phyloP scores from a whole-genome alignment of 2,329 filamentous ascomycete genomes.

The Pseudopyricularia javanii region DNA sequence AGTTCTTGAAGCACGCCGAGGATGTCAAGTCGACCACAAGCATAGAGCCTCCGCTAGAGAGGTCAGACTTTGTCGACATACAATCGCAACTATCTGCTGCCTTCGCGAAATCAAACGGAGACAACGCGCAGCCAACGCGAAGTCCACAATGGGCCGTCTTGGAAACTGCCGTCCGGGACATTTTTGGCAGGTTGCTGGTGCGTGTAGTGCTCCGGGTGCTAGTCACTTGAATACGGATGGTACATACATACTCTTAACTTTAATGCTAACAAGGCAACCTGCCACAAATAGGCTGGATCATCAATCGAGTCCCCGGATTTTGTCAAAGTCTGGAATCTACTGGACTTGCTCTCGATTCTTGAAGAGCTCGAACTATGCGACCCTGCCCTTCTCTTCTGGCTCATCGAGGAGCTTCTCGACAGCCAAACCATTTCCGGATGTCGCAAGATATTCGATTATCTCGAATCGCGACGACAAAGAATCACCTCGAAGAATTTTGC shows the following conservation, averaged over 20 bases:
- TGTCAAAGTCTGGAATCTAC: slow-evolving; percentile 79
- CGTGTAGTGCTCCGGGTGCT: slow-evolving; percentile 18
- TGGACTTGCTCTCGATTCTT: slow-evolving; percentile 82
- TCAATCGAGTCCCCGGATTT: slow-evolving; percentile 69
- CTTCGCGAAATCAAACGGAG: slow-evolving; percentile 16
- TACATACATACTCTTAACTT: background rate
- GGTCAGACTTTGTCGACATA: slow-evolving; percentile 48
- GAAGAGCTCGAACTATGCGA: slow-evolving; percentile 72
- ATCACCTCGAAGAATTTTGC: slow-evolving; percentile 72
- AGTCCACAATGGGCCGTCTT: slow-evolving; percentile 56
- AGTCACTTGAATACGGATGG: too few relatives aligned
- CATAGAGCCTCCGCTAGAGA: slow-evolving; percentile 65
- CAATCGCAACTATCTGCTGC: slow-evolving; percentile 28
- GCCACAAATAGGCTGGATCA: slow-evolving; percentile 48
- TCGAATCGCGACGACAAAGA: slow-evolving; percentile 83
- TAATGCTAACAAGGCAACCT: background rate
- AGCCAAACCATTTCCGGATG: slow-evolving; percentile 92
- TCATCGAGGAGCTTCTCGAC: slow-evolving; percentile 90
- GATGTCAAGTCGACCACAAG: slow-evolving; percentile 42
- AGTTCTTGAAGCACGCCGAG: slow-evolving; percentile 47
- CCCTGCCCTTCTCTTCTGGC: slow-evolving; percentile 71
- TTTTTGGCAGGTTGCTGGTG: slow-evolving; percentile 72
- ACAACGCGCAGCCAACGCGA: slow-evolving; percentile 13
- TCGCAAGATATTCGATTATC: slow-evolving; percentile 81
- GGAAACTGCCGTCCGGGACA: slow-evolving; percentile 70